Base-by-base conservation (phyloP, 805 yeast species). In the Lipomyces oligophaga region DNA sequence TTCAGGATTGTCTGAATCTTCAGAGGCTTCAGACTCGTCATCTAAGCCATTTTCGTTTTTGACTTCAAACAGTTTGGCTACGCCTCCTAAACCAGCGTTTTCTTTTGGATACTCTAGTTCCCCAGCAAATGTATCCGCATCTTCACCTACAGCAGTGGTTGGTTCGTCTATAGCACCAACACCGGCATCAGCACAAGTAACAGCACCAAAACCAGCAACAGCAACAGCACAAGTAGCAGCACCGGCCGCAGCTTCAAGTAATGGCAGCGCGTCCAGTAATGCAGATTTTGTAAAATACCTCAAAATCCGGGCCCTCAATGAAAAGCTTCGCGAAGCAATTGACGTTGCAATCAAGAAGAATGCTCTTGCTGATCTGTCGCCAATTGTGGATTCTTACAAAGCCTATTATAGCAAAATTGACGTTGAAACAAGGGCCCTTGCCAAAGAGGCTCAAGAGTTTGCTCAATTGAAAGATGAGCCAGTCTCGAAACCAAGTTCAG, bases 281-380 rank as follows among this genome's bases (percentile, higher is more conserved):
- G 32, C 56, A 4, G 60, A 57, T 24, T 57, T 35, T 26, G 48
- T 42, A 18, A 54, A 54, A 32, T 52, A 45, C 24, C 34, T 57
- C 25, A 55, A 57, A 27, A 31, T 57, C 20, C 44, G 60, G 13
- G 58, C 60, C 5, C 39, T 57, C 8, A 57, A 57, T 24, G 49
- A 41, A 13, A 42, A 47, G 15, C 54, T 57, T 41, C 28, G 31
- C 15, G 5, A 27, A 6, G 16, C 51, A 5, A 32, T 57, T 15
- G 27, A 35, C n/a, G 16, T 43, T 3, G 38, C 53, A n/a, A n/a
- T 57, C 16, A 41, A 30, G 2, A 39, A 43, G 10, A 58, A 57
- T 41, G 38, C 46, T 11, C 52, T 57, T 3, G 55, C 55, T 2
- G 51, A 57, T 38, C 33, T 57, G 21, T 30, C 51, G 13, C 28